These are phyloP conservation scores for Pilobolus umbonatus DNA, from an alignment of 192 early-diverging fungal genomes.

Conservation along the genomic window DNA sequence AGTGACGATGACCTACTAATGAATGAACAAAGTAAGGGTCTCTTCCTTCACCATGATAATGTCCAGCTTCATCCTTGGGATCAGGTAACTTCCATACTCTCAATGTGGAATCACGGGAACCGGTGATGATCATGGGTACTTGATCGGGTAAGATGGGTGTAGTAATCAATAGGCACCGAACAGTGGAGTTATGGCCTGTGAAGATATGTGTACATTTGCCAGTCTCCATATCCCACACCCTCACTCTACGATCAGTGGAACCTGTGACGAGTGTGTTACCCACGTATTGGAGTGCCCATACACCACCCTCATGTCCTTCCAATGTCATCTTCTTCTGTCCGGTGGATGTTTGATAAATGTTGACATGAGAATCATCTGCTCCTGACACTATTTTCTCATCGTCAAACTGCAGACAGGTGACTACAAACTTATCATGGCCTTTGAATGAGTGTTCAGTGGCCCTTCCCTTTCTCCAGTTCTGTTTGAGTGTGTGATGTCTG, in stretches of 20 bases:
- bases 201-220: constrained; percentile 92
- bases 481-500: constrained; percentile 70
- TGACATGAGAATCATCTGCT: constrained; percentile 86
- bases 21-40: constrained; percentile 85
- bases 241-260: constrained; percentile 92
- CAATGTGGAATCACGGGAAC: constrained; percentile 90
- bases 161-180: constrained; percentile 89
- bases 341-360: constrained; percentile 84
- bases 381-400: constrained; percentile 92
- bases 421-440: constrained; percentile 78
- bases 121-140: constrained; percentile 88
- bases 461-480: constrained; percentile 78
- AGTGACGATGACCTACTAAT: constrained; percentile 81
- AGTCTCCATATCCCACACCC: constrained; percentile 94
- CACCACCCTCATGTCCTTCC: constrained; percentile 90
- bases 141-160: constrained; percentile 59
- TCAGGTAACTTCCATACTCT: constrained; percentile 87
- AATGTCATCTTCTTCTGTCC: constrained; percentile 71
- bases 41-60: constrained; percentile 12
- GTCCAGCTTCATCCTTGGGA: constrained; percentile 30
- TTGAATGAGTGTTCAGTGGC: constrained; percentile 53
- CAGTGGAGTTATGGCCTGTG: constrained; percentile 90
- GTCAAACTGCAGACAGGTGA: constrained; percentile 95
- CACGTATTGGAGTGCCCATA: constrained; percentile 94
- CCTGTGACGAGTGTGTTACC: constrained; percentile 87